Percentiles rank a stretch among this genome's conserved stretches.
These are phyloP conservation scores for Pilasporangium apinafurcum DNA, from an alignment of 352 stramenopile genomes.

Conservation along the genomic window DNA sequence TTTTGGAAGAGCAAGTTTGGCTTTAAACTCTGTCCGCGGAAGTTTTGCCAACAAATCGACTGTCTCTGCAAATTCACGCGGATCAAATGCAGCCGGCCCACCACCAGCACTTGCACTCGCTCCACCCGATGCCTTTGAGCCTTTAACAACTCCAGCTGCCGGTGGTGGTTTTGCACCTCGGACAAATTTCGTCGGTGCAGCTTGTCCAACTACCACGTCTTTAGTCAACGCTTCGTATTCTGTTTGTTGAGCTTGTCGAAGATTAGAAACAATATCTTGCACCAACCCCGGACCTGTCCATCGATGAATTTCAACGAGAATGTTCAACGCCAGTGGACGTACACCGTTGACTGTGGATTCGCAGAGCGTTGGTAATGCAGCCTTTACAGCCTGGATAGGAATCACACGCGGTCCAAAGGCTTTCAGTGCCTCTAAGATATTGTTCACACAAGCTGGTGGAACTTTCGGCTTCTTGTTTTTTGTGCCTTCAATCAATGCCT, in stretches of 20 bases:
- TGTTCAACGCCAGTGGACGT: conserved; percentile 68
- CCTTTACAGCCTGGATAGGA: conserved; percentile 63
- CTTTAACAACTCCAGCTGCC: conserved; percentile 5
- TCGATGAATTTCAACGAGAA: conserved; percentile 76
- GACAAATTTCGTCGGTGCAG: conserved; percentile 62
- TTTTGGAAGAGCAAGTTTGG: conserved; percentile 67
- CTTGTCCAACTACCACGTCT: conserved; percentile 59
- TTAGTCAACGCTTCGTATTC: conserved; percentile 78
- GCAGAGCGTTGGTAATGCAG: conserved; percentile 55
- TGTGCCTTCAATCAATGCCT: conserved; percentile 70
- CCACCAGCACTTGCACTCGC: conserved; percentile 4
- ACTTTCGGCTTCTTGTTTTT: conserved; percentile 87
- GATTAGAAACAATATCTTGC: conserved; percentile 72
- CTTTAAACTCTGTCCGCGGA: conserved; percentile 70
- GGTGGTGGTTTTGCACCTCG: conserved; percentile 40
- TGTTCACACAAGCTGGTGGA: conserved; percentile 58
- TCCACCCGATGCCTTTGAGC: conserved; percentile 1
- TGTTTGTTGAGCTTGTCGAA: conserved; percentile 77
- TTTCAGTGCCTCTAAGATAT: conserved; percentile 66
- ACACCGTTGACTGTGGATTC: conserved; percentile 82
- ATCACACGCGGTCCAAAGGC: conserved; percentile 74
- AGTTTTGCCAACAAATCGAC: conserved; percentile 81
- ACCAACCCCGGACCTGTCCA: conserved; percentile 73
- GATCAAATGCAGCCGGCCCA: conserved; percentile 37
- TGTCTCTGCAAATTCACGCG: conserved; percentile 80